Percentiles rank a stretch among this genome's conserved stretches.
phyloP scores from a whole-genome alignment of 208 protist genomes.

The Leishmania amazonensis region DNA sequence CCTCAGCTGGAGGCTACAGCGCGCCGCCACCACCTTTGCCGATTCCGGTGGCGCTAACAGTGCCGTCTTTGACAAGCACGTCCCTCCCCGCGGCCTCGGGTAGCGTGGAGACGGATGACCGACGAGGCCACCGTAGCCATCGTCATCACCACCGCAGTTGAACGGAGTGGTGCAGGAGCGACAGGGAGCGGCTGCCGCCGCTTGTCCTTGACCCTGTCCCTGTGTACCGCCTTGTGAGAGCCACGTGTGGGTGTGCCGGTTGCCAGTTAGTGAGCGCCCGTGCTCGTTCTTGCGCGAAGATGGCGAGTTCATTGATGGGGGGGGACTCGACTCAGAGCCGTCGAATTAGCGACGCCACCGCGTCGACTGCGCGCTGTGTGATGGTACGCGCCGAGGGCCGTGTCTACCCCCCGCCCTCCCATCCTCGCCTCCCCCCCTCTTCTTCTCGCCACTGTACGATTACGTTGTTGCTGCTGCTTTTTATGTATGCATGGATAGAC shows the following conservation, averaged over 20 bases:
- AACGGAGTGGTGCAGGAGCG: neutral
- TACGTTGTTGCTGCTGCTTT: neutral
- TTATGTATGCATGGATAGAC: neutral
- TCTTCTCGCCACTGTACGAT: neutral
- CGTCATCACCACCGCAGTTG: conserved; percentile 7
- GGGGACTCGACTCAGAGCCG: neutral
- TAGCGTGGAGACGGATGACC: neutral
- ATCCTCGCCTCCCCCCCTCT: neutral
- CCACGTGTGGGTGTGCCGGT: neutral
- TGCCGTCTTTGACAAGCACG: conserved; percentile 20
- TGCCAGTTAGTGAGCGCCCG: neutral
- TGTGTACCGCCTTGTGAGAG: too few relatives aligned
- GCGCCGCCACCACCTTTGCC: neutral
- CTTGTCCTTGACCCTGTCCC: neutral
- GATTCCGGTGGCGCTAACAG: conserved; percentile 21
- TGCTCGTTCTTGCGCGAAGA: neutral
- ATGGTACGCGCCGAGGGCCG: neutral
- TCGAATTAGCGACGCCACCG: neutral
- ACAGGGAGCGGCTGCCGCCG: neutral
- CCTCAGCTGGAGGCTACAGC: neutral
- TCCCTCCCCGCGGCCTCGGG: neutral
- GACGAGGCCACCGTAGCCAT: conserved; percentile 4
- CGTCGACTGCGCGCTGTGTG: neutral
- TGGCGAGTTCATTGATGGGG: neutral
- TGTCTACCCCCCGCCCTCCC: neutral